Conservation (phyloP, 2,329 filamentous ascomycete species). For the Aspergillus versicolor region DNA sequence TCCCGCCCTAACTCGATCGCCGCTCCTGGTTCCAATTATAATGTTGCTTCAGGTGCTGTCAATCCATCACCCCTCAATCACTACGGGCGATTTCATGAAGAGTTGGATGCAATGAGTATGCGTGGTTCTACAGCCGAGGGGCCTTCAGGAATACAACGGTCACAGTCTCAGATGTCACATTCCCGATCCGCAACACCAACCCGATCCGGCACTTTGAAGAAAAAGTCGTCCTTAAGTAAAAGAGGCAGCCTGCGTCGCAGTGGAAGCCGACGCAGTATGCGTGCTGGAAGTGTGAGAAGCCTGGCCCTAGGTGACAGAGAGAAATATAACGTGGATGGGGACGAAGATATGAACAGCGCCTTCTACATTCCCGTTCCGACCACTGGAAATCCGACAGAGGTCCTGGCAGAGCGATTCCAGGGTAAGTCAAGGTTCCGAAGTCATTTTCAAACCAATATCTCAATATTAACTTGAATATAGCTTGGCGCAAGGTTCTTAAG, state of each 20-base stretch:
- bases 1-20: slow-evolving; percentile 45
- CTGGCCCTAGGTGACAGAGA: slow-evolving; percentile 67
- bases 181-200: slow-evolving; percentile 42
- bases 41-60: slow-evolving; percentile 33
- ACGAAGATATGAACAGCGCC: slow-evolving; percentile 71
- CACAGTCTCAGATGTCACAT: slow-evolving; percentile 44
- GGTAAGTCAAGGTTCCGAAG: slow-evolving; percentile 52
- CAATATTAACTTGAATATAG: slow-evolving; percentile 44
- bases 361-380: slow-evolving; percentile 91
- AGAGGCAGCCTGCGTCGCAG: slow-evolving; percentile 74
- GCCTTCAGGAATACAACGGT: slow-evolving; percentile 35
- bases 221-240: slow-evolving; percentile 76
- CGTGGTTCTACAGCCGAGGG: slow-evolving; percentile 35
- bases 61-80: slow-evolving; percentile 35
- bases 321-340: slow-evolving; percentile 45
- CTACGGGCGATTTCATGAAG: slow-evolving; percentile 41
- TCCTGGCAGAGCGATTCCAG: slow-evolving; percentile 84
- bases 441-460: slow-evolving; percentile 12
- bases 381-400: slow-evolving; percentile 80
- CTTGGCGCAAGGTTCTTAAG: slow-evolving; percentile 93
- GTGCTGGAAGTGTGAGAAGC: slow-evolving; percentile 83
- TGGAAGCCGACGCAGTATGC: slow-evolving; percentile 75
- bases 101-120: slow-evolving; percentile 36
- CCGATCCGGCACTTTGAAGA: slow-evolving; percentile 76
- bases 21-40: slow-evolving; percentile 36